Conservation (phyloP, 331 rosid species). For the Pyracantha coccinea region DNA sequence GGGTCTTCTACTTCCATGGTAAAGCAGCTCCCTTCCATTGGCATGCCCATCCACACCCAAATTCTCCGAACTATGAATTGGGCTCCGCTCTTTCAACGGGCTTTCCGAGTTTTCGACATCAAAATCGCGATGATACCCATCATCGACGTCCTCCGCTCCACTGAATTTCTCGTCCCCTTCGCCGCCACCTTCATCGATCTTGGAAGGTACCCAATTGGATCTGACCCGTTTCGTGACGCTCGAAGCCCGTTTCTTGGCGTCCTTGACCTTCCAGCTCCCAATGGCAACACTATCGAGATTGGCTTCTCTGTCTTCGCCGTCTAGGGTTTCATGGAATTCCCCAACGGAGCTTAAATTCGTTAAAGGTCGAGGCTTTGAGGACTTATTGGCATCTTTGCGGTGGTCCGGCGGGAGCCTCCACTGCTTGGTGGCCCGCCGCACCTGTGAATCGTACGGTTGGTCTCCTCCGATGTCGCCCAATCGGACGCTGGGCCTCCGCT, state of each 20-base stretch:
- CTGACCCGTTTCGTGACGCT: slow-evolving; percentile 58
- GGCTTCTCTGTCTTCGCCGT: slow-evolving; percentile 48
- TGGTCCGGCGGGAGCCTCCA: slow-evolving; percentile 50
- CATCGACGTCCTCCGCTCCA: slow-evolving; percentile 54
- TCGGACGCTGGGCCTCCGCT: slow-evolving; percentile 85
- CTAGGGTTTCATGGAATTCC: slow-evolving; percentile 58
- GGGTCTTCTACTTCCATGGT: slow-evolving; percentile 42
- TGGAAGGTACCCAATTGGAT: slow-evolving; percentile 81
- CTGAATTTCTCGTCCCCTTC: slow-evolving; percentile 59
- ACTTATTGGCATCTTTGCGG: slow-evolving; percentile 41
- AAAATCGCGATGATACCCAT: slow-evolving; percentile 56
- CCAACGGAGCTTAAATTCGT: slow-evolving; percentile 45
- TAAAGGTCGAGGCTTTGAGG: slow-evolving; percentile 80
- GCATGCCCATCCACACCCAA: slow-evolving; percentile 60
- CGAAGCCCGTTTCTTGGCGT: slow-evolving; percentile 67
- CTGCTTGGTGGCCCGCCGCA: slow-evolving; percentile 56
- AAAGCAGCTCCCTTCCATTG: slow-evolving; percentile 44
- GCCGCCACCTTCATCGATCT: slow-evolving; percentile 50
- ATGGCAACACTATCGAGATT: slow-evolving; percentile 61
- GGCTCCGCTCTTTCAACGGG: slow-evolving; percentile 61
- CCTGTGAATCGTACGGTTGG: slow-evolving; percentile 65
- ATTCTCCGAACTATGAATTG: slow-evolving; percentile 61
- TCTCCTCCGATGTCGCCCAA: slow-evolving; percentile 93
- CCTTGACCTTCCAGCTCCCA: slow-evolving; percentile 88
- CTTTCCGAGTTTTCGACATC: slow-evolving; percentile 64